A percentile compares a stretch with the other conserved stretches of the same genome.
phyloP scores from a whole-genome alignment of 192 early-diverging fungal genomes.

The Coemansia sp. region DNA sequence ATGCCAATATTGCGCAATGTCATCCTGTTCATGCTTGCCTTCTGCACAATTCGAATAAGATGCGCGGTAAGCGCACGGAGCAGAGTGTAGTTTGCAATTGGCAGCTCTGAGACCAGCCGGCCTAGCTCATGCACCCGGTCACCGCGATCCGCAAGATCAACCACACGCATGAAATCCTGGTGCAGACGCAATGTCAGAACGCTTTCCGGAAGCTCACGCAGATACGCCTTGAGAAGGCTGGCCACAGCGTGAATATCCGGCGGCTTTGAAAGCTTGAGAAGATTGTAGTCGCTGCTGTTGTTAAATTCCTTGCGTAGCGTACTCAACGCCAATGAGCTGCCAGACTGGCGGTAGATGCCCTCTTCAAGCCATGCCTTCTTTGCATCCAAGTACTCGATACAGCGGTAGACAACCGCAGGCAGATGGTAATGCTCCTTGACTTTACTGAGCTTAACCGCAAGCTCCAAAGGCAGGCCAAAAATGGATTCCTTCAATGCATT shows the following conservation, averaged over 20 bases:
- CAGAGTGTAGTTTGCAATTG: constrained; percentile 87
- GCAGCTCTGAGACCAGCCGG: constrained; percentile 73
- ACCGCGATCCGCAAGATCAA: constrained; percentile 76
- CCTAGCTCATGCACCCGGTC: constrained; percentile 84
- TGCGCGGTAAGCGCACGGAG: constrained; percentile 86
- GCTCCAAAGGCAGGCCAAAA: constrained; percentile 87
- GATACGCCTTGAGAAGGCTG: constrained; percentile 87
- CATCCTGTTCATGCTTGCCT: constrained; percentile 88
- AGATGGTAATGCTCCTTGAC: constrained; percentile 78
- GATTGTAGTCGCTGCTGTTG: constrained; percentile 50
- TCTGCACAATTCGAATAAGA: constrained; percentile 85
- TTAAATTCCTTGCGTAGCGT: constrained; percentile 82
- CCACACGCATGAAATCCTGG: constrained; percentile 79
- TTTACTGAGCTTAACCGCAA: constrained; percentile 68
- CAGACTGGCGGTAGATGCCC: constrained; percentile 92
- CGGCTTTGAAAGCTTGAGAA: constrained; percentile 55
- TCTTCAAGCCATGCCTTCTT: constrained; percentile 89
- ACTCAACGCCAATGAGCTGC: constrained; percentile 71
- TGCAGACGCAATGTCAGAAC: constrained; percentile 89
- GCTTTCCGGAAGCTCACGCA: constrained; percentile 85
- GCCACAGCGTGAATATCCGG: constrained; percentile 95
- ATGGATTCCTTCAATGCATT: constrained; percentile 51
- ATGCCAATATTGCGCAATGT: constrained; percentile 93
- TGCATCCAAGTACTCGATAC: constrained; percentile 94
- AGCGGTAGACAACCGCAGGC: constrained; percentile 90